A percentile compares a stretch with the other conserved stretches of the same genome.
phyloP scores from a whole-genome alignment of 495 filamentous ascomycete species.

The Margaritispora aquatica region DNA sequence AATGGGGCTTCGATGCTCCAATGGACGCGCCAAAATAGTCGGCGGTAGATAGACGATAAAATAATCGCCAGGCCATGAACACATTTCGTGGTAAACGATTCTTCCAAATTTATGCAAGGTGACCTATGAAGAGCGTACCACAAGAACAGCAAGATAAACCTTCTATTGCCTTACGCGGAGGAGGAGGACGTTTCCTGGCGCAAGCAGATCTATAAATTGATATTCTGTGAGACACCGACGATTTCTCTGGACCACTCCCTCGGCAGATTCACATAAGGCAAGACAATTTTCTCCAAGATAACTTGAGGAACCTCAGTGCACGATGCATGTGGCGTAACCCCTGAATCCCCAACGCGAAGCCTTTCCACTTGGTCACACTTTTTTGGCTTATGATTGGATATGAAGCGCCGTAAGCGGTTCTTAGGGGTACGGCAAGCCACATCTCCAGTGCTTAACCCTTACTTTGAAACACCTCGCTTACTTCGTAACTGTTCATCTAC shows the following conservation, averaged over 20 bases:
- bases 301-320: neutral
- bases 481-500: neutral
- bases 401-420: neutral
- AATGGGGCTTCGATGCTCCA: neutral
- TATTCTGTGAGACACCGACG: neutral
- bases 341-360: neutral
- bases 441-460: too few species aligned
- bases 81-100: neutral
- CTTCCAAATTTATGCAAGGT: neutral
- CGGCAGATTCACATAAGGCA: neutral
- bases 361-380: neutral
- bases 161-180: neutral
- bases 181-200: neutral
- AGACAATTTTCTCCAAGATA: neutral
- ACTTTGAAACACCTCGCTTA: neutral
- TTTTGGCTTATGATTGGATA: neutral
- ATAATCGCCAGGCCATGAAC: constrained; percentile 1
- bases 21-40: neutral
- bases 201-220: neutral
- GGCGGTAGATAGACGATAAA: constrained; percentile 7
- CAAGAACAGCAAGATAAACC: neutral
- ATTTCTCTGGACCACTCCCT: neutral
- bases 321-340: neutral
- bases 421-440: neutral
- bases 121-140: too few species aligned